Evolutionary conservation across 2,329 filamentous ascomycete genomes (phyloP).

Genomic region (Hypoxylon sp.): DNA sequence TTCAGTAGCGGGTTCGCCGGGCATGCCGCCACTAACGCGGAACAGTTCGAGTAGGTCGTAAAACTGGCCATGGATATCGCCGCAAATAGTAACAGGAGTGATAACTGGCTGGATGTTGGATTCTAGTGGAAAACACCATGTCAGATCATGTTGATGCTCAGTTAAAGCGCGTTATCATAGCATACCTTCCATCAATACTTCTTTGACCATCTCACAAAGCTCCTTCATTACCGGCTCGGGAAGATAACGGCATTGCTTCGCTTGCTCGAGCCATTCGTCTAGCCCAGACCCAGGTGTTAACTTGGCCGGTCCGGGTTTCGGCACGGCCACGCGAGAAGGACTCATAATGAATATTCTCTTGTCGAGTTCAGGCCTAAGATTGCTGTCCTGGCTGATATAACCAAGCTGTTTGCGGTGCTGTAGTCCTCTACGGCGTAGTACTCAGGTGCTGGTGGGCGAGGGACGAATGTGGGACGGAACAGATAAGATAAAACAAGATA

Average conservation of each 20-base stretch:
- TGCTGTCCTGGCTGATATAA: background rate
- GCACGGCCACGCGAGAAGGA: constrained; percentile 61
- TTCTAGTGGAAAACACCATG: constrained; percentile 61
- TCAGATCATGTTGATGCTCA: constrained; percentile 2
- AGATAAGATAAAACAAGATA: too few species aligned
- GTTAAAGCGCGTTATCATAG: background rate
- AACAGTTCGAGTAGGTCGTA: constrained; percentile 98
- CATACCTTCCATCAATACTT: constrained; percentile 96
- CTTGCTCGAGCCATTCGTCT: constrained; percentile 96
- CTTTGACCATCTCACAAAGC: constrained; percentile 97
- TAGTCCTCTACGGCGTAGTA: background rate
- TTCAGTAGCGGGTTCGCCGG: constrained; percentile 77
- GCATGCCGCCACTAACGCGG: constrained; percentile 95
- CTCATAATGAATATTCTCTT: constrained; percentile 40
- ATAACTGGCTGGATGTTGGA: constrained; percentile 99
- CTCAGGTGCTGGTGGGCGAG: too few species aligned
- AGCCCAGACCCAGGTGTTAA: constrained; percentile 83
- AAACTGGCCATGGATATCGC: constrained; percentile 98
- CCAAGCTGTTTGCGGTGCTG: background rate
- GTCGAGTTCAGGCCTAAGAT: background rate
- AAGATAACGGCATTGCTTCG: constrained; percentile 96
- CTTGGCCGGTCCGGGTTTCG: constrained; percentile 89
- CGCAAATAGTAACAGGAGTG: constrained; percentile 95
- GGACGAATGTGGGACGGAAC: too few species aligned
- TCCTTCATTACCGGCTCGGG: constrained; percentile 98